Conservation (phyloP, 2,329 filamentous ascomycete species). For the Didymella exigua region DNA sequence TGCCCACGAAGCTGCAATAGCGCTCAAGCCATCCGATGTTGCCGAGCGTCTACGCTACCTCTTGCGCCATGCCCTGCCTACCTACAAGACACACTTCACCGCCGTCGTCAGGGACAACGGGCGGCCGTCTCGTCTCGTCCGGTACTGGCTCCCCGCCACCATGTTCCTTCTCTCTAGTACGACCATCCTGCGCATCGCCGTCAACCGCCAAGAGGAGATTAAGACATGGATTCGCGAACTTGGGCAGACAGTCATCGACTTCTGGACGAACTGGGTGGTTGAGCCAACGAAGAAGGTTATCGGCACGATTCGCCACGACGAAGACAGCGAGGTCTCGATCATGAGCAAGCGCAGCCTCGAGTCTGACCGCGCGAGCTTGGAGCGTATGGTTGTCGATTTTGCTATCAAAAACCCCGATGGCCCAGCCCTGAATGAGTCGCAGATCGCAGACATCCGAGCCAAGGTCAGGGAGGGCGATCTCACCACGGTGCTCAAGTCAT, state of each 20-base stretch:
- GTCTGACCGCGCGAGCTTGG: slow-evolving; percentile 87
- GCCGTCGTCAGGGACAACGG: slow-evolving; percentile 69
- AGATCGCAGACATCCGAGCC: slow-evolving; percentile 74
- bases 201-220: slow-evolving; percentile 77
- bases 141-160: slow-evolving; percentile 86
- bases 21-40: slow-evolving; percentile 59
- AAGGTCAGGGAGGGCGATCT: slow-evolving; percentile 92
- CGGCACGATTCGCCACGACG: slow-evolving; percentile 90
- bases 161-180: slow-evolving; percentile 76
- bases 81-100: slow-evolving; percentile 65
- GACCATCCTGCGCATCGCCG: slow-evolving; percentile 79
- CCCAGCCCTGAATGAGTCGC: slow-evolving; percentile 65
- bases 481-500: slow-evolving; percentile 87
- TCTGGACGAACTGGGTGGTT: slow-evolving; percentile 96
- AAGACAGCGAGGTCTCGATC: slow-evolving; percentile 90
- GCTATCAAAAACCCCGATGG: slow-evolving; percentile 78
- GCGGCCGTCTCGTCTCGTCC: slow-evolving; percentile 72
- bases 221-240: slow-evolving; percentile 79
- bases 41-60: slow-evolving; percentile 72
- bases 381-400: slow-evolving; percentile 98
- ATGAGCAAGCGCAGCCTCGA: slow-evolving; percentile 93
- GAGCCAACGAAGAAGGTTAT: slow-evolving; percentile 83
- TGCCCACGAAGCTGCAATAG: slow-evolving; percentile 40
- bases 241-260: slow-evolving; percentile 80
- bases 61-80: slow-evolving; percentile 70